A percentile compares a stretch with the other conserved stretches of the same genome.
These are phyloP conservation scores for Triticum dicoccoides DNA, from an alignment of 176 grass and related monocot genomes.

Conservation along the genomic window DNA sequence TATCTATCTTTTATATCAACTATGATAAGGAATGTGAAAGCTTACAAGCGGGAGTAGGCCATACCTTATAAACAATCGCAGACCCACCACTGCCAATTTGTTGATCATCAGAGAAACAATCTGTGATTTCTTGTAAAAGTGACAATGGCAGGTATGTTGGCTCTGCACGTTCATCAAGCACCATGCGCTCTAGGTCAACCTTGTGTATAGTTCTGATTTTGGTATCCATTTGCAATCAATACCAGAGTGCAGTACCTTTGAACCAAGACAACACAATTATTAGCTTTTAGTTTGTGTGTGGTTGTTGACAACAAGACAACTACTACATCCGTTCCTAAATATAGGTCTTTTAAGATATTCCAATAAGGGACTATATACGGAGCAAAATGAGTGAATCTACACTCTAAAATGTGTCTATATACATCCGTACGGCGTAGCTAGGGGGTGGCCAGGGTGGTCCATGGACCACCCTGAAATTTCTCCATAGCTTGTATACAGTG, in stretches of 20 bases:
- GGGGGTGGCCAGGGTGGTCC: no score
- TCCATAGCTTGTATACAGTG: no score
- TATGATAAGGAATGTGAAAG: neutral
- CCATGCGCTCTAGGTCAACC: neutral
- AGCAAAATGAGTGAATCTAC: no score
- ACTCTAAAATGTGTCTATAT: no score
- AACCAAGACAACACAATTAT: neutral
- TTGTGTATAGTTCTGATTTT: neutral
- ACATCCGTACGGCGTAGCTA: no score
- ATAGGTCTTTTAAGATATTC: no score
- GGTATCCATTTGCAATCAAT: neutral
- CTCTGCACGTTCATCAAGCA: neutral
- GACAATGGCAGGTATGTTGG: neutral
- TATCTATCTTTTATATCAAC: neutral
- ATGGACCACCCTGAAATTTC: no score
- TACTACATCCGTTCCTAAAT: no score
- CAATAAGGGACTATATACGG: no score
- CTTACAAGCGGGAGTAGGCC: rapidly evolving
- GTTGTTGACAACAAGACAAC: no score
- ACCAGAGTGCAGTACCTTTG: neutral
- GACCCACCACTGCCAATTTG: neutral
- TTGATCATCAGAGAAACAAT: neutral
- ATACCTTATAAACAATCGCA: constrained; percentile 9
- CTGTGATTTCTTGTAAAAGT: neutral
- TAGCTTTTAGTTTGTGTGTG: no score